Conservation (phyloP, 2,329 filamentous ascomycete genomes). For the Aspergillus chevalieri region DNA sequence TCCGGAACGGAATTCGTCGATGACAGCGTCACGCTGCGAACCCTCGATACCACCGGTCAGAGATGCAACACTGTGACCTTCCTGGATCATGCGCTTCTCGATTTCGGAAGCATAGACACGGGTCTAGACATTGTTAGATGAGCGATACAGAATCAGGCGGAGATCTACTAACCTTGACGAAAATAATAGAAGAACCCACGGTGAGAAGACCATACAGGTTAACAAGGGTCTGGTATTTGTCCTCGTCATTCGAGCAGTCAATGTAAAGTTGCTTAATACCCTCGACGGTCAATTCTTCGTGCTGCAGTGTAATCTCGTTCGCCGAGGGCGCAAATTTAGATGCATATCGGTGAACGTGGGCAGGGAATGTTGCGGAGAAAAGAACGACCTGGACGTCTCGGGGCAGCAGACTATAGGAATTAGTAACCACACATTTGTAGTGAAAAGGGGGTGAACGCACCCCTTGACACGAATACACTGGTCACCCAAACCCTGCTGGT, state of each 20-base stretch:
- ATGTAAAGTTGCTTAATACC: slow-evolving; percentile 98
- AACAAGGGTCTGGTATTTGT: slow-evolving; percentile 83
- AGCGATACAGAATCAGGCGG: too few relatives aligned
- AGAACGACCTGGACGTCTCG: slow-evolving; percentile 76
- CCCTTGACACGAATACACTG: slow-evolving; percentile 86
- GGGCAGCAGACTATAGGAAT: slow-evolving; percentile 59
- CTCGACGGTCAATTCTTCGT: slow-evolving; percentile 89
- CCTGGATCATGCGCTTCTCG: slow-evolving; percentile 73
- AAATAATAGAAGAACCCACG: slow-evolving; percentile 95
- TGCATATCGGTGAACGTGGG: slow-evolving; percentile 78
- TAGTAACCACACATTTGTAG: neutral
- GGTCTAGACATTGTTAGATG: slow-evolving; percentile 42
- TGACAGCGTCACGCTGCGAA: slow-evolving; percentile 70
- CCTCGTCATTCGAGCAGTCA: slow-evolving; percentile 73
- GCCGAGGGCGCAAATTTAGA: slow-evolving; percentile 76
- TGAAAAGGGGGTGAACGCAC: slow-evolving; percentile 47
- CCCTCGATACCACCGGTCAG: slow-evolving; percentile 86
- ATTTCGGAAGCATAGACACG: slow-evolving; percentile 81
- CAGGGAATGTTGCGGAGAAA: slow-evolving; percentile 91
- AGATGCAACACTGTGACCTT: slow-evolving; percentile 87
- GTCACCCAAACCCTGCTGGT: slow-evolving; percentile 89
- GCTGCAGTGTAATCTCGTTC: slow-evolving; percentile 79
- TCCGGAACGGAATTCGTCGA: slow-evolving; percentile 79
- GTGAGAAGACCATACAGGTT: slow-evolving; percentile 95
- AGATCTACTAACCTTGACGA: slow-evolving; percentile 65